Evolutionary conservation across 176 grass and related monocot species (phyloP).

Genomic region (Panicum miliaceum): DNA sequence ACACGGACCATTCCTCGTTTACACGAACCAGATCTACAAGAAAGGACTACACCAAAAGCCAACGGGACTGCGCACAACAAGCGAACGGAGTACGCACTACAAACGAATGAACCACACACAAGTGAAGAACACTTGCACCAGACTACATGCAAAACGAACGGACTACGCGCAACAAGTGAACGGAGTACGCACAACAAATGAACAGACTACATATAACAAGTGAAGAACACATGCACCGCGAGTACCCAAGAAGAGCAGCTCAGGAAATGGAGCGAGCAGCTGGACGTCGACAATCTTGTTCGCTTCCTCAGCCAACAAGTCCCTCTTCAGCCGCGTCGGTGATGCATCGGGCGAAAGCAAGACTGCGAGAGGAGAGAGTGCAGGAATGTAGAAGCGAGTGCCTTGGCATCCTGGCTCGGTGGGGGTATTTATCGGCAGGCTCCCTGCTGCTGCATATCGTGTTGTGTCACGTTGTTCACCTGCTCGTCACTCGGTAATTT

Average conservation of each 20-base stretch:
- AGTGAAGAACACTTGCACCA: too few relatives aligned
- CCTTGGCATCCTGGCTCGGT: neutral
- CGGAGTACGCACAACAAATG: too few relatives aligned
- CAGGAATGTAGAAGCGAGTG: neutral
- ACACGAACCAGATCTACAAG: too few relatives aligned
- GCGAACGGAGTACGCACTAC: too few relatives aligned
- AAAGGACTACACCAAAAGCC: too few relatives aligned
- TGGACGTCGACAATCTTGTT: neutral
- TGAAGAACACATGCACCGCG: too few relatives aligned
- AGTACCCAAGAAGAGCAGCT: neutral
- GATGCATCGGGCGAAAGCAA: neutral
- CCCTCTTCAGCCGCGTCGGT: neutral
- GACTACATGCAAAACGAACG: too few relatives aligned
- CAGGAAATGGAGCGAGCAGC: neutral
- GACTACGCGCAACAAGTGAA: too few relatives aligned
- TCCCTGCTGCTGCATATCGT: neutral
- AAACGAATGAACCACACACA: too few relatives aligned
- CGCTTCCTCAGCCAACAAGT: neutral
- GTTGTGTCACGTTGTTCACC: neutral
- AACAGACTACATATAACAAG: too few relatives aligned
- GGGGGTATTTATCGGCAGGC: neutral
- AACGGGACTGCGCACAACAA: too few relatives aligned
- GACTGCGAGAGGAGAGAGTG: neutral
- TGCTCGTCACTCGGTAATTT: neutral
- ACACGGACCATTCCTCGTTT: too few relatives aligned